phyloP scores from a whole-genome alignment of 495 filamentous ascomycete genomes.

The Penicillium longicatenatum region DNA sequence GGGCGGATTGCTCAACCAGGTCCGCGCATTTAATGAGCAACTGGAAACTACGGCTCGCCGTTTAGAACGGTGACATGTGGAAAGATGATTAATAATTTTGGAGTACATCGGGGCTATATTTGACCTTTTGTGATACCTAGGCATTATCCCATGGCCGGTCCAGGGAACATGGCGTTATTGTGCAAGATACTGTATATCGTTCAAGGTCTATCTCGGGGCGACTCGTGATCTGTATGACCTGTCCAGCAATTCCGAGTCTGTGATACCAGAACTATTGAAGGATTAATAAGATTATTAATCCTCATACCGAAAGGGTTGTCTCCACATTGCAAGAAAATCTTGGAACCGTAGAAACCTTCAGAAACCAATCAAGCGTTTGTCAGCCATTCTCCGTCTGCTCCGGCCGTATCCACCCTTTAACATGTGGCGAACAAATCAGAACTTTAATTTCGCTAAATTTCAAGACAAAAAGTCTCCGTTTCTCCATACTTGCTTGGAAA shows the following conservation, averaged over 20 bases:
- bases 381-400: not conserved
- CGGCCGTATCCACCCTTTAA: not conserved
- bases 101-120: not conserved
- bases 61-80: constrained; percentile 25
- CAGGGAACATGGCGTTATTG: constrained; percentile 1
- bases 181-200: not conserved
- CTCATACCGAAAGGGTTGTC: no score
- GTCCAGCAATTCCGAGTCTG: not conserved
- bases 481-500: not conserved
- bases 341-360: not conserved
- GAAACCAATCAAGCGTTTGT: not conserved
- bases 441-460: no score
- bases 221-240: not conserved
- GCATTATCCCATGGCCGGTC: constrained; percentile 6
- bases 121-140: not conserved
- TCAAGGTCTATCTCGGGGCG: not conserved
- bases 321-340: not conserved
- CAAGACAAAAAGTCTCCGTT: not conserved
- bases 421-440: constrained; percentile 2
- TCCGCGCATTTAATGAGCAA: constrained; percentile 48
- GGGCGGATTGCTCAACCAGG: constrained; percentile 45
- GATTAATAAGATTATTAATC: no score
- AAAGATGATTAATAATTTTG: not conserved
- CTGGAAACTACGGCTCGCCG: constrained; percentile 39
- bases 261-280: not conserved